Evolutionary conservation across 2,329 filamentous ascomycete genomes (phyloP).

Genomic region (Microdochium nivale): DNA sequence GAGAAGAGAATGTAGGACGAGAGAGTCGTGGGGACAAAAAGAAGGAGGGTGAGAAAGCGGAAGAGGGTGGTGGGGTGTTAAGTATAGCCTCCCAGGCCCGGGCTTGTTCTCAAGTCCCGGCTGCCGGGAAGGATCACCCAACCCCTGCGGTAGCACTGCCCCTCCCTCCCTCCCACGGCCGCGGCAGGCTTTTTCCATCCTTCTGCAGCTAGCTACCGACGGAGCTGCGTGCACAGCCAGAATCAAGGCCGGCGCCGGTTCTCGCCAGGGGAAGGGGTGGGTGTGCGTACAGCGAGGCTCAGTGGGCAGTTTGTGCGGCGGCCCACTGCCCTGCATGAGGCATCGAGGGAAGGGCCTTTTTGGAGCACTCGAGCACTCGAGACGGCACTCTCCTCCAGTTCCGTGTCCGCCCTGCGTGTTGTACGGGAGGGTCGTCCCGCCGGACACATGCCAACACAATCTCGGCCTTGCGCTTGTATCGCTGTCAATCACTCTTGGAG

Average conservation of each 20-base stretch:
- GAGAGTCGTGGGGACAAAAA: constrained; percentile 44
- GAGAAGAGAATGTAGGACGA: constrained; percentile 51
- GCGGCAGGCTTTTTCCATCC: background rate
- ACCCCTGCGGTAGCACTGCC: background rate
- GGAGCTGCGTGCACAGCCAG: too few relatives aligned
- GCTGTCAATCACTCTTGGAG: too few relatives aligned
- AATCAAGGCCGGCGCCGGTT: too few relatives aligned
- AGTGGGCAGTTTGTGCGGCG: background rate
- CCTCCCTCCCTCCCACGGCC: background rate
- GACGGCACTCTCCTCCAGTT: background rate
- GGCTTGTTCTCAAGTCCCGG: constrained; percentile 6
- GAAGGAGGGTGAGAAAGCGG: constrained; percentile 37
- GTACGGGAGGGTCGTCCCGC: background rate
- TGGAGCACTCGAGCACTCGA: background rate
- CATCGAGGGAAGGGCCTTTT: background rate
- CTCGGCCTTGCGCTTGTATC: too few relatives aligned
- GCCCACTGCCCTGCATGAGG: background rate
- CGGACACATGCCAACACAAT: too few relatives aligned
- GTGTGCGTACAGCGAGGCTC: background rate
- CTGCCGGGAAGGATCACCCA: background rate
- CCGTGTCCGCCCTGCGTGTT: background rate
- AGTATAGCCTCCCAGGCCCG: too few relatives aligned
- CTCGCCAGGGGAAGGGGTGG: too few relatives aligned
- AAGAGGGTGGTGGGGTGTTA: constrained; percentile 41
- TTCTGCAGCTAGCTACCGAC: too few relatives aligned